phyloP scores from a whole-genome alignment of 805 yeast species.

The Yamadazyma nakazawae region DNA sequence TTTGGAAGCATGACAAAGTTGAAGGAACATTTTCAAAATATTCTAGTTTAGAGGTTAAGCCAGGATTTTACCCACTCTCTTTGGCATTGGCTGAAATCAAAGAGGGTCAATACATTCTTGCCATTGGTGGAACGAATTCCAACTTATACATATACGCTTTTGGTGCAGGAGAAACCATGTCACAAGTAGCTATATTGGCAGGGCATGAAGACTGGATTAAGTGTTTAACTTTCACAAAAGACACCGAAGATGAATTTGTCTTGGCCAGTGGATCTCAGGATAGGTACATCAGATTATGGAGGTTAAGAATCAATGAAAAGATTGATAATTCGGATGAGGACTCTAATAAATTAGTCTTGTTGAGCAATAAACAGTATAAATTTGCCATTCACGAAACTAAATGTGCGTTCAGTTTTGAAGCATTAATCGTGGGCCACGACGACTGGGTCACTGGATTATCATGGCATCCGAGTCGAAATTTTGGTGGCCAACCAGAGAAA shows the following conservation, averaged over 20 bases:
- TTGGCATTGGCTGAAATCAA: conserved; percentile 32
- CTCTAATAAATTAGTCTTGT: conserved; percentile 45
- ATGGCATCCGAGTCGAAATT: conserved; percentile 60
- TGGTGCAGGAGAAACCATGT: conserved; percentile 2
- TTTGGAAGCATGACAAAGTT: conserved; percentile 41
- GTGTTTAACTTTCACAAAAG: conserved; percentile 57
- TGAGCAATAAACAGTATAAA: conserved; percentile 72
- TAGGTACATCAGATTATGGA: conserved; percentile 88
- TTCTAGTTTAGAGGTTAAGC: conserved; percentile 32
- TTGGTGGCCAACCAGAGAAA: conserved; percentile 25
- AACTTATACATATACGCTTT: conserved; percentile 54
- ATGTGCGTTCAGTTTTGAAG: conserved; percentile 77
- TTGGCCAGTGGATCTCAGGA: conserved; percentile 94
- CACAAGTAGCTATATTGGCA: conserved; percentile 51
- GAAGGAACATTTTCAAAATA: conserved; percentile 19
- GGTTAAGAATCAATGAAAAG: conserved; percentile 53
- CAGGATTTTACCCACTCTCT: conserved; percentile 44
- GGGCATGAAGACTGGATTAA: conserved; percentile 99
- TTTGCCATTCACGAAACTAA: conserved; percentile 40
- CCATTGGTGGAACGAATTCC: conserved; percentile 71
- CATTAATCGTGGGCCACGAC: conserved; percentile 95
- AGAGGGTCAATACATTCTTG: conserved; percentile 43
- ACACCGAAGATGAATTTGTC: conserved; percentile 49
- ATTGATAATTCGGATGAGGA: conserved; percentile 60
- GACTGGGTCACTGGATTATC: conserved; percentile 88